Conservation (phyloP, 805 yeast species). For the Ascoidea tarda region DNA sequence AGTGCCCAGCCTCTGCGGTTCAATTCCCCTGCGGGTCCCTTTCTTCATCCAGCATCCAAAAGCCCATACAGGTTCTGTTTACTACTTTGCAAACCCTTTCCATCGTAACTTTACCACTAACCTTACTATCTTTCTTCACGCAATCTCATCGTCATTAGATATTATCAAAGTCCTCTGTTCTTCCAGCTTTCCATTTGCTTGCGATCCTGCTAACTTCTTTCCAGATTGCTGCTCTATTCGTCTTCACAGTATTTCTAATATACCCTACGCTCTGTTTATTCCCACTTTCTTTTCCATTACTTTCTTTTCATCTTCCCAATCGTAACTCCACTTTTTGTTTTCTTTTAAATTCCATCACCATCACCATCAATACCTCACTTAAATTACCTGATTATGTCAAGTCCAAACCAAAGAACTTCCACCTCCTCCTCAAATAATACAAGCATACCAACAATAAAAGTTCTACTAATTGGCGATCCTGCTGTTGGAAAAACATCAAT, state of each 20-base stretch:
- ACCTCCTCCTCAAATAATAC: not conserved
- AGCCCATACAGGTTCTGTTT: too few species aligned
- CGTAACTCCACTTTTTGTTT: not conserved
- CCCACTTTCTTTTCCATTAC: not conserved
- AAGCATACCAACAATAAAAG: slow-evolving; percentile 21
- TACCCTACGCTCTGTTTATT: not conserved
- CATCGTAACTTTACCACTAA: slow-evolving; percentile 21
- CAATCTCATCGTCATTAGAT: not conserved
- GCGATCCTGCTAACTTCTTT: not conserved
- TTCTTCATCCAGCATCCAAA: too few species aligned
- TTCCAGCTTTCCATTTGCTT: not conserved
- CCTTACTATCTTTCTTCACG: slow-evolving; percentile 11
- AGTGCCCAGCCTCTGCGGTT: too few species aligned
- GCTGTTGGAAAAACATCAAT: slow-evolving; percentile 48
- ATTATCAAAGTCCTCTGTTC: not conserved
- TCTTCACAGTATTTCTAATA: not conserved
- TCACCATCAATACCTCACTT: not conserved
- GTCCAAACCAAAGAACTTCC: not conserved
- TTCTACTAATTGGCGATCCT: slow-evolving; percentile 42
- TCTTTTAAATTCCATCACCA: not conserved
- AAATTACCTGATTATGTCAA: not conserved
- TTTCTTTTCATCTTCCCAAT: not conserved
- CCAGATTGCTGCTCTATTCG: not conserved
- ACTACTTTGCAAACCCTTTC: too few species aligned
- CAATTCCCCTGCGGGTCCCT: too few species aligned